Conservation (phyloP, 192 early-diverging fungal species). For the Dissophora ornata region DNA sequence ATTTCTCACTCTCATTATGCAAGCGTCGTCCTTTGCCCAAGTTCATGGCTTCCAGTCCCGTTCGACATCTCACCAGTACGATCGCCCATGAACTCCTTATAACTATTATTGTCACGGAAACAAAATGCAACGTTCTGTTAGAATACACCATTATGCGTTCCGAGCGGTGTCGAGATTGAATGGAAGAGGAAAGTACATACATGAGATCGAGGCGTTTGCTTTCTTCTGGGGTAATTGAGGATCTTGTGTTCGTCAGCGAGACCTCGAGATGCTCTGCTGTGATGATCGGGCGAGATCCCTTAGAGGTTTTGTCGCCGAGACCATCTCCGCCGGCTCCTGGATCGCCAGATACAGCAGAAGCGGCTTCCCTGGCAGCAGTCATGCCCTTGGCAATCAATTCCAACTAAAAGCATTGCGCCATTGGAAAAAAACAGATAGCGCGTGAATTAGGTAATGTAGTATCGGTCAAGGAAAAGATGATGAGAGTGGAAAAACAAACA, state of each 20-base stretch:
- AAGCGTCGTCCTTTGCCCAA: conserved; percentile 56
- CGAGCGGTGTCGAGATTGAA: neutral
- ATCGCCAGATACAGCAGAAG: conserved; percentile 37
- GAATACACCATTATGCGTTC: neutral
- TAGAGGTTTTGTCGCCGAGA: conserved; percentile 19
- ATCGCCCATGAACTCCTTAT: conserved; percentile 68
- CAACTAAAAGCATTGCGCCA: conserved; percentile 15
- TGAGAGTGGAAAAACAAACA: neutral
- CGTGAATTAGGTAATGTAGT: too few relatives aligned
- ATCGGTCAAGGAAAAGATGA: neutral
- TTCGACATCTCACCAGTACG: conserved; percentile 69
- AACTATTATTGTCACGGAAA: conserved; percentile 26
- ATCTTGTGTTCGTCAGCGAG: conserved; percentile 67
- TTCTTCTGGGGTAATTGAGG: conserved; percentile 73
- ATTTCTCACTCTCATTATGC: too few relatives aligned
- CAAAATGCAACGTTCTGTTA: conserved; percentile 42
- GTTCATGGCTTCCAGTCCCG: conserved; percentile 57
- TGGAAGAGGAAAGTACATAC: conserved; percentile 14
- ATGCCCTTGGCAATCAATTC: conserved; percentile 55
- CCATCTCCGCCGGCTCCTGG: conserved; percentile 17
- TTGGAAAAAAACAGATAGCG: neutral
- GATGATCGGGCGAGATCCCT: conserved; percentile 47
- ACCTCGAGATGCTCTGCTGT: conserved; percentile 63
- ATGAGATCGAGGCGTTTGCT: conserved; percentile 63
- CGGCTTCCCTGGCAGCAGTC: conserved; percentile 17